Evolutionary conservation across 805 yeast genomes (phyloP).

Genomic region (Metschnikowia drakensbergensis): DNA sequence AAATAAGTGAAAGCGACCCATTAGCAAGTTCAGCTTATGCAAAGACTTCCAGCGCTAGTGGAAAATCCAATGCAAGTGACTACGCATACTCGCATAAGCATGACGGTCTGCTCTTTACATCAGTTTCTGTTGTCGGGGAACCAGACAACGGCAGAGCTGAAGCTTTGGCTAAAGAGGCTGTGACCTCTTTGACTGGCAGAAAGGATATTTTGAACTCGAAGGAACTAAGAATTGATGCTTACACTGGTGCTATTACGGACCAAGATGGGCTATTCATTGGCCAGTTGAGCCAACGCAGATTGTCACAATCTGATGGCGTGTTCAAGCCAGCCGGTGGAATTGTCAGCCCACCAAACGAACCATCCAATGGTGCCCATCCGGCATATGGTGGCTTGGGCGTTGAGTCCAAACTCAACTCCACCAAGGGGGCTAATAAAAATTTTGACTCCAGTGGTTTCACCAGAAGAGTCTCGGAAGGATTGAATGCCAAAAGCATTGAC

Average conservation of each 20-base stretch:
- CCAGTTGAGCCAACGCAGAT: constrained; percentile 15
- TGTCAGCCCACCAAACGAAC: constrained; percentile 7
- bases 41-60: background rate
- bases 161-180: constrained; percentile 26
- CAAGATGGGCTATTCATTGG: constrained; percentile 22
- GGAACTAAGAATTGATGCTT: constrained; percentile 29
- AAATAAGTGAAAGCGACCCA: background rate
- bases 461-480: background rate
- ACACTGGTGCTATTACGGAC: constrained; percentile 28
- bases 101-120: constrained; percentile 13
- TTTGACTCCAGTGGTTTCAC: background rate
- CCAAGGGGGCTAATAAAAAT: background rate
- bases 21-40: background rate
- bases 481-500: background rate
- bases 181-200: constrained; percentile 20
- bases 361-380: background rate
- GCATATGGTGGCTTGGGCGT: background rate
- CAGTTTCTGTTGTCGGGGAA: constrained; percentile 31
- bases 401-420: background rate
- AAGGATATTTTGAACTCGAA: constrained; percentile 22
- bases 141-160: constrained; percentile 25
- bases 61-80: background rate
- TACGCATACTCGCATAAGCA: background rate
- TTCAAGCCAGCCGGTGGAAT: constrained; percentile 8
- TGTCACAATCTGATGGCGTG: constrained; percentile 9